Percentiles rank a stretch among this genome's conserved stretches.
These are phyloP conservation scores for Mycena sanguinolenta DNA, from an alignment of 768 basidiomycete species.

Conservation along the genomic window DNA sequence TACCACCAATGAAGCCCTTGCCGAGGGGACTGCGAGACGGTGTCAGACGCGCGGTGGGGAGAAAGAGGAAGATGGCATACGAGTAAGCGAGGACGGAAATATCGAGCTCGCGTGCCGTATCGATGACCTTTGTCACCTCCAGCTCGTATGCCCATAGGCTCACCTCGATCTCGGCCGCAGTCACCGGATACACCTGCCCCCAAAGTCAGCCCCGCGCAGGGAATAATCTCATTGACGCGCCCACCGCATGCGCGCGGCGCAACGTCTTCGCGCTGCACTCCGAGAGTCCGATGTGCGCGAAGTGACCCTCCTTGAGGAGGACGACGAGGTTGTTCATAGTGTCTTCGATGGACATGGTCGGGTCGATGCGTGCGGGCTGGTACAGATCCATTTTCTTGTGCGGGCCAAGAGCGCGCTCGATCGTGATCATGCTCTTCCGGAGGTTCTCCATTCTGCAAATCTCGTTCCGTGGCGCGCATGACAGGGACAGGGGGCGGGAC, in stretches of 20 bases:
- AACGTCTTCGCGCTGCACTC: slow-evolving; percentile 67
- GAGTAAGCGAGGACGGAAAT: slow-evolving; percentile 61
- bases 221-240: not conserved
- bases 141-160: slow-evolving; percentile 71
- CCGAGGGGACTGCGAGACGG: slow-evolving; percentile 61
- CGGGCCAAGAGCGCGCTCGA: slow-evolving; percentile 60
- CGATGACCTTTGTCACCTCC: slow-evolving; percentile 67
- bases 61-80: slow-evolving; percentile 38
- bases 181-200: slow-evolving; percentile 55
- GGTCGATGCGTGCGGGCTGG: slow-evolving; percentile 63
- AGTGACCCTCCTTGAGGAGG: slow-evolving; percentile 67
- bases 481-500: not conserved
- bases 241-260: slow-evolving; percentile 45
- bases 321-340: slow-evolving; percentile 54
- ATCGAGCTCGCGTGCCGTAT: slow-evolving; percentile 59
- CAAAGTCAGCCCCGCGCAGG: too few species aligned
- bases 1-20: slow-evolving; percentile 66
- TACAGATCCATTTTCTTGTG: slow-evolving; percentile 73
- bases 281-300: slow-evolving; percentile 52
- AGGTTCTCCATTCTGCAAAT: slow-evolving; percentile 19
- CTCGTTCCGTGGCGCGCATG: not conserved
- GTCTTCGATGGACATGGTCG: slow-evolving; percentile 60
- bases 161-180: slow-evolving; percentile 76
- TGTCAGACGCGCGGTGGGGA: not conserved
- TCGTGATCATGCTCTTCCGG: slow-evolving; percentile 55